A percentile compares a stretch with the other conserved stretches of the same genome.
Conservation (phyloP, 768 basidiomycete genomes). For the Cyathus striatus region DNA sequence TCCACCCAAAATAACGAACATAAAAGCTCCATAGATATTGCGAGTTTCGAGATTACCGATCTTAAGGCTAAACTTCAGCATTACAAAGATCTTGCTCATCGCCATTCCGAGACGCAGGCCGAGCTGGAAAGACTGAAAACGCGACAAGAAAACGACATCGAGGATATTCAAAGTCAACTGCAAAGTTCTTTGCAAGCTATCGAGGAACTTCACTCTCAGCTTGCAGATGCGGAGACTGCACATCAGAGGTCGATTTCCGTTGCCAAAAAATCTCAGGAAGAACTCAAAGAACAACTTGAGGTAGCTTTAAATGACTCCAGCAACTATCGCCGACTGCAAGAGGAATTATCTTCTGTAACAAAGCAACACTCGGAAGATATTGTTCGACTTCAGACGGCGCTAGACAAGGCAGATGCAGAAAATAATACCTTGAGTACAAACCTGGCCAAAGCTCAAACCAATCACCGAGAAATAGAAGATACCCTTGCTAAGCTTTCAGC, state of each 20-base stretch:
- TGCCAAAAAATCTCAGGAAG: background rate
- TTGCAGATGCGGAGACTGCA: slow-evolving; percentile 21
- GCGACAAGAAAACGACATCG: slow-evolving; percentile 30
- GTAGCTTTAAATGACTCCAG: slow-evolving; percentile 2
- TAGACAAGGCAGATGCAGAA: background rate
- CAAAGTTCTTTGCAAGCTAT: slow-evolving; percentile 26
- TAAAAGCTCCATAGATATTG: background rate
- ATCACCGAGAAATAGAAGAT: background rate
- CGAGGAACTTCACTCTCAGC: slow-evolving; percentile 24
- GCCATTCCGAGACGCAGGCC: slow-evolving; percentile 17
- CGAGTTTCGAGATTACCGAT: background rate
- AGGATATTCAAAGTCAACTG: slow-evolving; percentile 29
- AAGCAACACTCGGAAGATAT: slow-evolving; percentile 11
- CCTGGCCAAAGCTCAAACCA: background rate
- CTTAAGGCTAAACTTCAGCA: slow-evolving; percentile 16
- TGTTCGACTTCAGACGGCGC: slow-evolving; percentile 7
- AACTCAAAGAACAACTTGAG: slow-evolving; percentile 14
- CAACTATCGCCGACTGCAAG: background rate
- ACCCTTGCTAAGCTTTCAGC: slow-evolving; percentile 1
- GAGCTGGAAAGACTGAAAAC: slow-evolving; percentile 25
- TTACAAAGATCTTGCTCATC: slow-evolving; percentile 26
- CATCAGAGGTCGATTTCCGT: slow-evolving; percentile 9
- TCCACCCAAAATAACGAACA: background rate
- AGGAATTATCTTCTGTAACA: background rate
- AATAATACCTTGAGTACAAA: no score